Base-by-base conservation (phyloP, 345 rosid genomes). In the Lepidium aucheri region DNA sequence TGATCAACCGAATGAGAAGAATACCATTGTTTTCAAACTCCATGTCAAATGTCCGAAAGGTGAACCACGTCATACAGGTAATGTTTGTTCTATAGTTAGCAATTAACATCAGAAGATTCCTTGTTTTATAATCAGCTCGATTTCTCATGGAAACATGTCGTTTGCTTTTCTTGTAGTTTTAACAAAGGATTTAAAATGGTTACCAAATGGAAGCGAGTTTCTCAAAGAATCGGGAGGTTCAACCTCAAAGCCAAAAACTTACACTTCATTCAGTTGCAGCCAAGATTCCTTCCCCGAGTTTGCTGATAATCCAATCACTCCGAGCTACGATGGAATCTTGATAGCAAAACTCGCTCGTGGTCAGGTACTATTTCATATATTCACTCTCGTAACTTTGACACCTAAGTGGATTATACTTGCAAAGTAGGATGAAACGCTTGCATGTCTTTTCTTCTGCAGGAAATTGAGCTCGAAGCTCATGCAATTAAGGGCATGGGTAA, bases 401-500 rank as follows among this genome's bases (percentile, higher is more conserved):
- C 41, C 22, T 53, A 3, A 42, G 62, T 24, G 14, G 15, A 15
- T 2, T 8, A 33, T 53, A 12, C 47, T 35, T 35, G 39, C n/a
- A 16, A 4, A 20, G 36, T 32, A 67, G 60, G 36, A 46, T 39
- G 38, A 63, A 46, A 17, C 41, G 51, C 11, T 24, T 60, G 39
- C 38, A 33, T 64, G 30, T 6, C n/a, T 24, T 63, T 3, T 30
- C 35, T 70, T 45, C 38, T 24, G 68, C 72, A 94, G 99, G 97
- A 94, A 85, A 90, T 94, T 26, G 97, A 94, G 62, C 79, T 94
- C 6, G 99, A 94, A 76, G 99, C 89, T 39, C 97, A 94, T 77
- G 97, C 97, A 3, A 88, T 90, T 46, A 94, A 94, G 68, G 99
- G 99, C 26, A 60, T 83, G 18, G 96, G 99, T 39, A 90, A 84